Evolutionary conservation across 345 rosid species (phyloP).

Genomic region (Pugionium cornutum): DNA sequence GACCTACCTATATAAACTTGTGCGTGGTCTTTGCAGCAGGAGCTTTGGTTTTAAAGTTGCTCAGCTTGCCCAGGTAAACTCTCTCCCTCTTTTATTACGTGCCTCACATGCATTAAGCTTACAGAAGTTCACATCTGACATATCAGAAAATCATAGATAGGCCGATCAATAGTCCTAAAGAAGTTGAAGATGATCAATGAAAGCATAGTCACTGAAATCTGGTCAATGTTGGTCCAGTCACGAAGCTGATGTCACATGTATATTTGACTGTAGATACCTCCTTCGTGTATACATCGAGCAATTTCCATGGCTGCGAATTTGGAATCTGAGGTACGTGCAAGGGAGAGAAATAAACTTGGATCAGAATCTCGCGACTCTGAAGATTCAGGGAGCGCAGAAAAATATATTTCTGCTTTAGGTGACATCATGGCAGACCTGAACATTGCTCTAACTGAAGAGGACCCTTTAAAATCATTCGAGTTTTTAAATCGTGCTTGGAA

Average conservation of each 20-base stretch:
- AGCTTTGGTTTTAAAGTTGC: constrained; percentile 96
- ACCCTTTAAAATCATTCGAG: constrained; percentile 43
- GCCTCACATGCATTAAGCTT: not conserved
- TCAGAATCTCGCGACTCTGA: constrained; percentile 19
- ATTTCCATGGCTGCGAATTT: constrained; percentile 65
- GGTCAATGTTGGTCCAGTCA: not conserved
- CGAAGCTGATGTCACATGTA: constrained; percentile 25
- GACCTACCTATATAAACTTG: constrained; percentile 88
- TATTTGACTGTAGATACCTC: constrained; percentile 61
- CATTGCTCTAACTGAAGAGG: constrained; percentile 43
- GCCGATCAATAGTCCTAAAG: not conserved
- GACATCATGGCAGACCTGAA: constrained; percentile 52
- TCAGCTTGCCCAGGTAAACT: constrained; percentile 76
- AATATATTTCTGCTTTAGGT: constrained; percentile 36
- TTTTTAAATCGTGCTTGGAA: constrained; percentile 50
- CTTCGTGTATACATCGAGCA: constrained; percentile 67
- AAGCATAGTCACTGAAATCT: not conserved
- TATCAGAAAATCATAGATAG: too few species aligned
- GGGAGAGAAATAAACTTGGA: constrained; percentile 37
- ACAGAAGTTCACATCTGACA: not conserved
- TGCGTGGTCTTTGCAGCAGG: constrained; percentile 71
- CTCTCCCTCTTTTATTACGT: not conserved
- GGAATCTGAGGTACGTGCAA: constrained; percentile 55
- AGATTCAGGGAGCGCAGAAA: constrained; percentile 35
- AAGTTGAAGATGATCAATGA: not conserved